Evolutionary conservation across 441 rosid species (phyloP).

Genomic region (Mallotus japonicus): DNA sequence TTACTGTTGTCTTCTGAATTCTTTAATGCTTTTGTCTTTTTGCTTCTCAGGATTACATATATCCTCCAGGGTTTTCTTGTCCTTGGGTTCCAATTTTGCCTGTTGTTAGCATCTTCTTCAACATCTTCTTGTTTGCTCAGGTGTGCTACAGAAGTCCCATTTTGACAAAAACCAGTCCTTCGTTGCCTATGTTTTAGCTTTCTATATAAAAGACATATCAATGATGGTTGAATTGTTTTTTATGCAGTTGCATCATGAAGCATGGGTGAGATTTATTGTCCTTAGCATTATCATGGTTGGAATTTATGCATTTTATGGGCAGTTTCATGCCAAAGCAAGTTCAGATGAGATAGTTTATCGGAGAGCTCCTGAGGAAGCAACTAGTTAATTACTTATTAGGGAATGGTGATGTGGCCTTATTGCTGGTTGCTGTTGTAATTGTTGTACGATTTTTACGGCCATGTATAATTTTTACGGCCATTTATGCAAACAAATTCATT

Average conservation of each 20-base stretch:
- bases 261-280: constrained; percentile 81
- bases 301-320: constrained; percentile 79
- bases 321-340: constrained; percentile 60
- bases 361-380: constrained; percentile 51
- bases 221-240: constrained; percentile 10
- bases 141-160: constrained; percentile 34
- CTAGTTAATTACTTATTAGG: constrained; percentile 5
- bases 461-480: not conserved
- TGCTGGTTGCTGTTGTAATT: not conserved
- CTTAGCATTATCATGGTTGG: constrained; percentile 60
- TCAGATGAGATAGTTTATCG: constrained; percentile 52
- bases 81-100: constrained; percentile 92
- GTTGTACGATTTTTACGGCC: not conserved
- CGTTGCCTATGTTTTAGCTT: not conserved
- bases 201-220: constrained; percentile 2
- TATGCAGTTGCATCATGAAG: constrained; percentile 85
- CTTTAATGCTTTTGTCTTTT: not conserved
- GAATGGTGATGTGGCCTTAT: not conserved
- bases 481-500: not conserved
- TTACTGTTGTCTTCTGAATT: not conserved
- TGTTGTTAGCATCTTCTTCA: constrained; percentile 77
- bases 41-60: constrained; percentile 51
- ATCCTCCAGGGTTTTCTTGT: constrained; percentile 72
- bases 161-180: not conserved
- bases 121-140: constrained; percentile 96